Base-by-base conservation (phyloP, 202 grass and related monocot species). In the Carex arenaria region DNA sequence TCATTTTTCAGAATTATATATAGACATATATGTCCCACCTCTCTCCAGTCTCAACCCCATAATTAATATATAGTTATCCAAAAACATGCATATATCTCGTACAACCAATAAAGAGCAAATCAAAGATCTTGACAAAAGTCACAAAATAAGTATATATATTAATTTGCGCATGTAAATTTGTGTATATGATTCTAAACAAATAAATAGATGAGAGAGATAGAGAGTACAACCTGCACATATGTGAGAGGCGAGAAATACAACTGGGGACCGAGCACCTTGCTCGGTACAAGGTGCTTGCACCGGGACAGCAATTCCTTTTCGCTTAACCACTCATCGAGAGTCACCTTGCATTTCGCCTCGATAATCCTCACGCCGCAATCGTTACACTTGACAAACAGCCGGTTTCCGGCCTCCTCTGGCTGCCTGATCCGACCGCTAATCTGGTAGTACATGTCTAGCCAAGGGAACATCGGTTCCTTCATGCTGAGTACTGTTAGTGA, bases 361-460 rank as follows among this genome's bases (percentile, higher is more conserved):
- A 99, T 47, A 80, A 99, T 96, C 81, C 93, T 90, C 10, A 99
- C 91, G 54, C 96, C 96, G 53, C 86, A 99, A 85, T 99, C 96
- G 28, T 99, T 99, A 81, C 91, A 99, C 88, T 94, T 99, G 72
- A 99, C 86, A 65, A 89, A 88, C 0, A 93, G 93, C 3, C 89
- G 66, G 1, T 82, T 72, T 9, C 10, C 64, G 7, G 55, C 43
- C 5, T 47, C 83, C 13, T 84, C 89, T 18, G 71, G 57, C 72
- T 81, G 83, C 83, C 93, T 85, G 54, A 99, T 87, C 74, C 93
- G 87, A 40, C 96, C 96, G 15, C 88, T 83, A 40, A 91, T 65
- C 55, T 91, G 82, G 85, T 82, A 91, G 83, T 89, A 88, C 12
- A 72, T 80, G 83, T 99, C 88, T 18, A 99, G 90, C 91, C 85